Evolutionary conservation across 495 filamentous ascomycete species (phyloP), one percentile per base, ranked within the genome.

Genomic region (Penicillium verhagenii): DNA sequence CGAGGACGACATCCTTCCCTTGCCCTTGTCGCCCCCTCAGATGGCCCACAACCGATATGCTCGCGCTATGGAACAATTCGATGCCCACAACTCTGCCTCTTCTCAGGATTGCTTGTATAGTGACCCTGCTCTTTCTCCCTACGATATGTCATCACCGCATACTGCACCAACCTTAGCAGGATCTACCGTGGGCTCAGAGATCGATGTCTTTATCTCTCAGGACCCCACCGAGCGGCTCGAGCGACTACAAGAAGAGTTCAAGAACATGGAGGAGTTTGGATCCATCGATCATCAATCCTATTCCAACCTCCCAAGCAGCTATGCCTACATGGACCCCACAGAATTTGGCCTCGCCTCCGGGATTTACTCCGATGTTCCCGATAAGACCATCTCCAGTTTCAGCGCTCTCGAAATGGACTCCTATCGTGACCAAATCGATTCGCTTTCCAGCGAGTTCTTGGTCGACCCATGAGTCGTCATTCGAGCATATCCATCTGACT

Each of bases 171-270:
- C 72, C 3, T 54, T 78, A 26, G 65, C 65, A n/a, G 70, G 70
- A 23, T 72, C 71, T 2, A 69, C 70, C 1, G 60, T 71, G 19
- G 68, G 69, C 24, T 74, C 75, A 1, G 73, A 78, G 37, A 72
- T 78, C n/a, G 75, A 76, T 56, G 66, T 75, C 25, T 78, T 76
- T 57, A 75, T 78, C 57, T 72, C 61, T 35, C 68, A 73, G 54
- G 72, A 72, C 52, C 50, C 71, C 18, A 65, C 69, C 3, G 63
- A 72, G 6, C 62, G 61, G 4, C 60, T 74, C 3, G 63, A 72
- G 6, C 62, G 61, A 3, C 60, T 74, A 39, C 69, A 71, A 38
- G 59, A 72, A 24, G 69, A 73, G 24, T 70, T 73, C 23, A 57
- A 54, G 14, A 58, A 57, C 16, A 54, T 76, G 10, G 60, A 60